Evolutionary conservation across 148 eudicot species (phyloP).

Genomic region (Rheum nobile): DNA sequence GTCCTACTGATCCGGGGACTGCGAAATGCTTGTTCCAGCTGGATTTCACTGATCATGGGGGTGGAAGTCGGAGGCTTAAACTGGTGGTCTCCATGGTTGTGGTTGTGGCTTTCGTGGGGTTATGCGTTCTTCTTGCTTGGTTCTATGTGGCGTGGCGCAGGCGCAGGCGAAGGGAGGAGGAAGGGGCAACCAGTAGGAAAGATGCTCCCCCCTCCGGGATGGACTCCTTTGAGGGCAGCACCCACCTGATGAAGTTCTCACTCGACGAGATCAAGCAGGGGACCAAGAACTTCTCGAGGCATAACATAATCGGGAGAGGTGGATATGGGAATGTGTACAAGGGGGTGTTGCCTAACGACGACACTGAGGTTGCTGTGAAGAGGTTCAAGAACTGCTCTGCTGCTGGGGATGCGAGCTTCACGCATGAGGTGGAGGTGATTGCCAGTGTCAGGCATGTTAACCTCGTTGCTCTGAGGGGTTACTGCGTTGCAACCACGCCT

Average conservation of each 20-base stretch:
- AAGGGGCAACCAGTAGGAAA: conserved; percentile 14
- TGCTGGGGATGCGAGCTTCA: conserved; percentile 59
- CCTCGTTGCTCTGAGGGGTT: conserved; percentile 72
- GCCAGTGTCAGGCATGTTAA: conserved; percentile 93
- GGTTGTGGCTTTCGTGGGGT: conserved; percentile 20
- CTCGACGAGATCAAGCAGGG: conserved; percentile 59
- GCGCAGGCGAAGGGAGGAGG: conserved; percentile 20
- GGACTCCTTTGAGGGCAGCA: conserved; percentile 50
- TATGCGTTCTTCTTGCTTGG: conserved; percentile 23
- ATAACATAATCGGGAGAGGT: conserved; percentile 65
- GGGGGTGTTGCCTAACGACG: conserved; percentile 42
- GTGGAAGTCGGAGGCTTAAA: conserved; percentile 10
- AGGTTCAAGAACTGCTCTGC: conserved; percentile 89
- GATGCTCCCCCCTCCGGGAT: conserved; percentile 19
- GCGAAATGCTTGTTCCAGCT: conserved; percentile 43
- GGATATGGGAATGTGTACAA: conserved; percentile 97
- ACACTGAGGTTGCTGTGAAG: conserved; percentile 74
- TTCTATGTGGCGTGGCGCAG: conserved; percentile 13
- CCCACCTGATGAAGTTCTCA: conserved; percentile 46
- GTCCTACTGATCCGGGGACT: conserved; percentile 62
- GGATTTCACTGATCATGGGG: conserved; percentile 6
- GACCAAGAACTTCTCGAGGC: conserved; percentile 58
- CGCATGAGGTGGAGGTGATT: conserved; percentile 86
- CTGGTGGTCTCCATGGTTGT: conserved; percentile 18
- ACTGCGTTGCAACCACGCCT: conserved; percentile 67